phyloP scores from a whole-genome alignment of 1,284 basidiomycete species.

The Ganoderma meredithae region DNA sequence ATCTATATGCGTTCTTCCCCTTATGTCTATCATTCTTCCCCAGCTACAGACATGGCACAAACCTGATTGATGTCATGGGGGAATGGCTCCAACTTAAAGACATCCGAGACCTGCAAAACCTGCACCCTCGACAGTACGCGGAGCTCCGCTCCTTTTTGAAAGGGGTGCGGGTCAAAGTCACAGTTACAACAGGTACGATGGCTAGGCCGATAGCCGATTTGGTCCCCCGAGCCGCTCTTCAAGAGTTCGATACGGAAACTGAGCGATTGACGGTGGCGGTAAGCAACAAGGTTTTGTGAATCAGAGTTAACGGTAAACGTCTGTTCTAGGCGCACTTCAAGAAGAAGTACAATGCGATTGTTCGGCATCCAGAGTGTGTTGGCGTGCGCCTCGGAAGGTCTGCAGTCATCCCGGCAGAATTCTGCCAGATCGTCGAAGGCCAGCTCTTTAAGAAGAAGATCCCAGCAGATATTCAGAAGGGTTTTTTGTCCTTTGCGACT shows the following conservation, averaged over 20 bases:
- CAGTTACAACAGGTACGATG: background rate
- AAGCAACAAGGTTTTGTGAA: background rate
- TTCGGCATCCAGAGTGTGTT: background rate
- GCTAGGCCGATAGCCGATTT: slow-evolving; percentile 17
- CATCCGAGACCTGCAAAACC: background rate
- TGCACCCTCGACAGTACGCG: background rate
- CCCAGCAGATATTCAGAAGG: slow-evolving; percentile 41
- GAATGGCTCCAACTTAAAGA: slow-evolving; percentile 3
- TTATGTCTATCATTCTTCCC: background rate
- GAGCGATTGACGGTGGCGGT: slow-evolving; percentile 14
- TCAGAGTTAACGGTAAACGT: background rate
- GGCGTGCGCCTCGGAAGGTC: slow-evolving; percentile 19
- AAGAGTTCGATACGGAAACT: slow-evolving; percentile 17
- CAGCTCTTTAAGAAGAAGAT: slow-evolving; percentile 55
- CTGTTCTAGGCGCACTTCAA: slow-evolving; percentile 13
- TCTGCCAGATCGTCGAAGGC: slow-evolving; percentile 49
- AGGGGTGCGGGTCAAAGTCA: slow-evolving; percentile 14
- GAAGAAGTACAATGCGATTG: slow-evolving; percentile 14
- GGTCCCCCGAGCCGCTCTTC: slow-evolving; percentile 5
- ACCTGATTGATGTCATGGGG: slow-evolving; percentile 6
- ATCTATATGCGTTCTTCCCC: background rate
- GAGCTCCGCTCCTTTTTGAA: slow-evolving; percentile 19
- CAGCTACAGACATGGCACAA: slow-evolving; percentile 13
- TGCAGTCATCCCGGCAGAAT: slow-evolving; percentile 51
- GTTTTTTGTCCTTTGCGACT: slow-evolving; percentile 16